Base-by-base conservation (phyloP, 2,329 filamentous ascomycete genomes). In the Trichoderma koningii region DNA sequence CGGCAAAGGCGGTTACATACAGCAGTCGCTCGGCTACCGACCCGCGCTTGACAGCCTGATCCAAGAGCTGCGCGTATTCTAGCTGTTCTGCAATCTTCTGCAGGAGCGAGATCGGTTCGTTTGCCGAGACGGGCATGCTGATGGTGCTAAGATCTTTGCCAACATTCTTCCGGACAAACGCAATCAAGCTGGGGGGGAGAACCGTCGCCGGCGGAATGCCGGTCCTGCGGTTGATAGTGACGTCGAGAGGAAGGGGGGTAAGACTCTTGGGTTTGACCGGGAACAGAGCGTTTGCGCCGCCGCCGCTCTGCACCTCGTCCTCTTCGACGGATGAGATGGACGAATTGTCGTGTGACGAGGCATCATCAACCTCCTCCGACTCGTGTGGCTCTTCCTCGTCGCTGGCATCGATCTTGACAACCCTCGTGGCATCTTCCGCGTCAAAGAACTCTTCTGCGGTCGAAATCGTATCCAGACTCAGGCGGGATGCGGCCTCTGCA, bases 71-170 rank as follows among this genome's bases (percentile, higher is more conserved):
- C 0, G 91, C 90, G 76, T 99, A 98, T 76, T 99, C 95, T 55
- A 98, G 78, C 72, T 94, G 90, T 76, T 99, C 95, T 0, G 94
- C 90, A 4, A 93, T 85, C 67, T 94, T 89, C 76, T 99, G 95
- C 5, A 98, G 82, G 12, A 96, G 80, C 0, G 94, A 97, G 1
- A 89, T 86, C 0, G 95, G 95, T 75, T 99, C 95, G 76, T 99
- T 99, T 26, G 94, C 89, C 5, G 94, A 96, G 1, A 97, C 95
- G 0, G 95, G 95, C 94, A 98, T 98, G 55, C 92, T 93, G 69
- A 99, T 96, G 3, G 93, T 96, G 66, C 92, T 97, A 55, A 99
- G 82, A 76, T 99, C 95, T 77, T 99, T 99, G 73, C 95, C 95
- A 10, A 98, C 95, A 71, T 99, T 99, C 77, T 98, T 99, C 70